Conservation (phyloP, 2,329 filamentous ascomycete genomes). For the Trichoderma sp. region DNA sequence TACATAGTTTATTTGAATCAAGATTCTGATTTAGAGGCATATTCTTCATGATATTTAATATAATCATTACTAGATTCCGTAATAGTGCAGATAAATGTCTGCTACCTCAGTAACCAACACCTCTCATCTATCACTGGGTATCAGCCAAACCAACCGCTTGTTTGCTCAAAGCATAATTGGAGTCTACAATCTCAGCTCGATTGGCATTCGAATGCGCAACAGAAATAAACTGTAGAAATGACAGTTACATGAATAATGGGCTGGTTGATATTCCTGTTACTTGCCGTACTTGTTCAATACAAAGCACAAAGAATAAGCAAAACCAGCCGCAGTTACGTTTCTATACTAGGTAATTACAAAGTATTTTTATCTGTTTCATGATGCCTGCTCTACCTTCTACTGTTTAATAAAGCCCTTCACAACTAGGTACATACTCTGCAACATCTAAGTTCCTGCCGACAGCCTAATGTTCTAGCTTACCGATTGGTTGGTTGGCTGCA, state of each 20-base stretch:
- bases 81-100: neutral
- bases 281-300: too few relatives aligned
- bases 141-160: neutral
- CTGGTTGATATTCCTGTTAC: too few relatives aligned
- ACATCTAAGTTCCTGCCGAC: neutral
- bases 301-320: too few relatives aligned
- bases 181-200: too few relatives aligned
- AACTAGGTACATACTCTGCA: neutral
- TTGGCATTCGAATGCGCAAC: neutral
- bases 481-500: neutral
- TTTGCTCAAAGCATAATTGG: too few relatives aligned
- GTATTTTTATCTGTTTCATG: too few relatives aligned
- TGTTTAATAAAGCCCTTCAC: neutral
- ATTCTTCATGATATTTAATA: neutral
- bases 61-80: rapidly evolving
- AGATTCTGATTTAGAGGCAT: too few relatives aligned
- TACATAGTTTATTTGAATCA: neutral
- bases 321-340: too few relatives aligned
- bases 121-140: neutral
- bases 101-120: neutral
- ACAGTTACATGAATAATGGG: too few relatives aligned
- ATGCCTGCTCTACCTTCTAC: neutral
- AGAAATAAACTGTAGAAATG: neutral
- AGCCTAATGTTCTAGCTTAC: neutral
- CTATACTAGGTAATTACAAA: too few relatives aligned